Evolutionary conservation across 2,329 filamentous ascomycete species (phyloP), one percentile per base, ranked within the genome.

Genomic region (Grosmannia penicillata): DNA sequence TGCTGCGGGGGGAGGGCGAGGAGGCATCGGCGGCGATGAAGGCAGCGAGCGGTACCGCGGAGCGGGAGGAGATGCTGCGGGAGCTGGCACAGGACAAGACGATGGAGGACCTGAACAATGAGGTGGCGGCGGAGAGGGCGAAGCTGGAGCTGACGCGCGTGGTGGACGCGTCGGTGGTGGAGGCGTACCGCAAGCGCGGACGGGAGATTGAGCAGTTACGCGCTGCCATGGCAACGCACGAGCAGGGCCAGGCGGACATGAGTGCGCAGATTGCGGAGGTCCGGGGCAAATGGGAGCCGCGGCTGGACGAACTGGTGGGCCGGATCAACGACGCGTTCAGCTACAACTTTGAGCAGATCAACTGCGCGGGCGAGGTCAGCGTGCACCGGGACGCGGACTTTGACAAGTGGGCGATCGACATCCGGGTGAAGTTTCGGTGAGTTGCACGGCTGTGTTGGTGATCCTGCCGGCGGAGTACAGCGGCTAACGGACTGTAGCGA

Each of bases 371-470:
- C 26, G 83, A 96, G 57, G 86, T 98, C 4, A 70, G 70, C 43
- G 68, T 98, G 4, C 72, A 87, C 64, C 96, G 96, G 56, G 82
- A 86, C 47, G 80, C 85, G 18, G 85, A 96, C 53, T 98, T 96
- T 59, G 84, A 93, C 41, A 75, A 82, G 44, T 98, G 91, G 91
- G 78, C 84, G 1, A 79, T 98, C 44, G 79, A 93, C 54, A 93
- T 98, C 54, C 79, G 81, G 56, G 91, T 98, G 55, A 93, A 87
- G 54, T 98, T 98, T 63, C 79, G 89, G 78, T 83, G 68, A 42
- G 71, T 57, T 35, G 27, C n/a, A 2, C 21, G 11, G 10, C 22
- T 28, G 8, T 33, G 14, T 21, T 30, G 7, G 11, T 24, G 5
- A 14, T 15, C 8, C n/a, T 14, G 26, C 14, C 24, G 2, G 1